Base-by-base conservation (phyloP, 257 asterid species). In the Solanum neorickii region DNA sequence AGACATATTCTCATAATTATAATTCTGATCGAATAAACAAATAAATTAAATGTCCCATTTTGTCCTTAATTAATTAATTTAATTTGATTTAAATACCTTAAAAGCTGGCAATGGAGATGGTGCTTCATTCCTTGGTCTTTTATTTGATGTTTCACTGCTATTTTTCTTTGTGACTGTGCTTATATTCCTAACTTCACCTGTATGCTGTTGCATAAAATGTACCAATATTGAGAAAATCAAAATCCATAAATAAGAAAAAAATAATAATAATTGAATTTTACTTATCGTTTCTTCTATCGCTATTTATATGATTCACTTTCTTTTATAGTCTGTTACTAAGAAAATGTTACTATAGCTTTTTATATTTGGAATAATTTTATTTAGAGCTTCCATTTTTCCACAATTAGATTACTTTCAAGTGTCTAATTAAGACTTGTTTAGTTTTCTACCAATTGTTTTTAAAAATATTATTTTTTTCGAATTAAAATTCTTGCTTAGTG, bases 91-190 rank as follows among this genome's bases (percentile, higher is more conserved):
- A 75, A 82, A 80, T 84, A 95, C 98, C 98, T 95, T 95, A 83
- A 93, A 95, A 88, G 97, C 97, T 77, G 98, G 98, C 91, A 93
- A 88, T 73, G 96, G 87, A 12, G 97, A 68, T 20, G 97, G 86
- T 5, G 94, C 86, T 87, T 94, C 98, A 59, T 89, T 93, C 83
- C 98, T 90, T 12, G 93, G 84, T 87, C 98, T 89, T 86, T 95
- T 95, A 59, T 87, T 93, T 21, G 96, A 89, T 10, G 95, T 33
- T 80, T 93, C 98, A 9, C 82, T 84, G 70, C 52, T 86, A 85
- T 41, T 87, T 88, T 91, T 95, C 93, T 93, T 94, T 70, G 87
- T 47, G 12, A 88, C 78, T 70, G 89, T 86, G 25, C 91, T 83
- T 49, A 70, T 66, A 68, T 91, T 92, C 29, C 94, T 89, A 66